Base-by-base conservation (phyloP, 305 asterid species). In the Fraxinus angustifolia region DNA sequence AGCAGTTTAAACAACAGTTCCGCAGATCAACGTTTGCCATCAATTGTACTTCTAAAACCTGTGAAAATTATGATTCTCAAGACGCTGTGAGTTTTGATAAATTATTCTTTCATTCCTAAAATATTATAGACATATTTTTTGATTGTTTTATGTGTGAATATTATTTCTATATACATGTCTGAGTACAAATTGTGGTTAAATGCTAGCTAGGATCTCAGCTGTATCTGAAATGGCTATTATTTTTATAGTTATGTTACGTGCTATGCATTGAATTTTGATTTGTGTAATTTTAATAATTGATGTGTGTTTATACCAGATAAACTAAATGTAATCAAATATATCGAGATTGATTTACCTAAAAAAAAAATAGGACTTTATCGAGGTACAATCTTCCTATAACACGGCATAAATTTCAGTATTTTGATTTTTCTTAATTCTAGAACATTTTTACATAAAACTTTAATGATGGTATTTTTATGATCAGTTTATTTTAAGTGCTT, bases 1-100 rank as follows among this genome's bases (percentile, higher is more conserved):
- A 38, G 84, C 86, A 88, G 87, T 95, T 90, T 56, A 88, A 92
- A 79, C 87, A 89, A 77, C 93, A 90, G 86, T 92, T 92, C 86
- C 87, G 86, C 85, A 84, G 89, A 85, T 95, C 97, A 82, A 78
- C 84, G 28, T 79, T 60, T n/a, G 38, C 72, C 72, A 75, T 71
- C 56, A 82, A 75, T 14, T 19, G 65, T 56, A 56, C 45, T n/a
- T 38, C 77, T 17, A 65, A 79, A 82, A 84, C 78, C 80, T 83
- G 31, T 17, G 91, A 82, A 60, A 87, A 84, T 83, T 76, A 82
- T 65, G 79, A 73, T 79, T 83, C 88, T 80, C 73, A 28, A 38
- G 93, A 89, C 74, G 72, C 87, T 50, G 98, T 94, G 90, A 90
- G 96, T 87, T 77, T 19, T 50, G 12, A 53, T 26, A 48, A 33